Percentiles rank a stretch among this genome's conserved stretches.
These are phyloP conservation scores for Fusarium annulatum DNA, from an alignment of 2,329 filamentous ascomycete species.

Conservation along the genomic window DNA sequence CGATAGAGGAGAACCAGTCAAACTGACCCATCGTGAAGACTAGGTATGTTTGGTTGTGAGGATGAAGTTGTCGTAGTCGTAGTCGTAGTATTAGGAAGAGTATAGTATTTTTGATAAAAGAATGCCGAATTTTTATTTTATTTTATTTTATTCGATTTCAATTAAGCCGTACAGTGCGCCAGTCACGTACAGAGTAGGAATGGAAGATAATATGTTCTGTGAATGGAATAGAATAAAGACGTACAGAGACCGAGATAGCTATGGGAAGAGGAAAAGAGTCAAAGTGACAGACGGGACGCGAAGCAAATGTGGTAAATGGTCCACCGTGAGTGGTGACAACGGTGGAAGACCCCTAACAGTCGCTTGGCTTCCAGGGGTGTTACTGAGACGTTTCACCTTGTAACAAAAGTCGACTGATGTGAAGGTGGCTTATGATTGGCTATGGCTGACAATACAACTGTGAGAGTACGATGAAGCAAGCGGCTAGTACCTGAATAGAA, in stretches of 20 bases:
- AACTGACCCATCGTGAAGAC: constrained; percentile 61
- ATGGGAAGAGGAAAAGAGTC: constrained; percentile 26
- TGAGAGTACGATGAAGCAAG: not conserved
- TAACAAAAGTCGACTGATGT: constrained; percentile 47
- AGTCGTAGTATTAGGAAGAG: not conserved
- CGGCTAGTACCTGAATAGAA: not conserved
- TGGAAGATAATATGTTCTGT: constrained; percentile 2
- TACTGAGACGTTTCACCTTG: constrained; percentile 59
- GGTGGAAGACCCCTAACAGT: constrained; percentile 35
- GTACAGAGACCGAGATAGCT: constrained; percentile 12
- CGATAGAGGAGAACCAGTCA: constrained; percentile 66
- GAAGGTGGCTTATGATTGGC: constrained; percentile 35
- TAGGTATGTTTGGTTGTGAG: not conserved
- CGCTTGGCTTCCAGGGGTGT: constrained; percentile 35
- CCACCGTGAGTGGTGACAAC: constrained; percentile 37
- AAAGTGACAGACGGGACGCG: constrained; percentile 26
- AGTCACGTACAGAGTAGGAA: constrained; percentile 40
- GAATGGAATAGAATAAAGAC: constrained; percentile 9
- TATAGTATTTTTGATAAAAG: not conserved
- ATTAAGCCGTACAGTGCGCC: constrained; percentile 35
- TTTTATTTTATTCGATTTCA: not conserved
- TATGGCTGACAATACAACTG: not conserved
- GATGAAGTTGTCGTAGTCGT: not conserved
- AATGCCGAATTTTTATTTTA: not conserved
- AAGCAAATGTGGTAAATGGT: constrained; percentile 41